phyloP scores from a whole-genome alignment of 495 filamentous ascomycete species.

The Poronia punctata region DNA sequence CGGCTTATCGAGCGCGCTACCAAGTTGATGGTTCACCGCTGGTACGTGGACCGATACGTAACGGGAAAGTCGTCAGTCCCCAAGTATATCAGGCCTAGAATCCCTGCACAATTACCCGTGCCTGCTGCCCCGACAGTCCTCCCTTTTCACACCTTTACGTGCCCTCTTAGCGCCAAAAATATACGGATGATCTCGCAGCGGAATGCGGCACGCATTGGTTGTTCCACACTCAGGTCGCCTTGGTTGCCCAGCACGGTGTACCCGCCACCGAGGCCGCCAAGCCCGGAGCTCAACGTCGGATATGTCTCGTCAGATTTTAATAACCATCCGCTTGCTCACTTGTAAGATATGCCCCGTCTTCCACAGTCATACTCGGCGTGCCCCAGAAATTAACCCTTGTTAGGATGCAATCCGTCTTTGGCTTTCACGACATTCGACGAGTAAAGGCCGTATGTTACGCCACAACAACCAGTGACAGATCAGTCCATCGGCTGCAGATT shows the following conservation, averaged over 20 bases:
- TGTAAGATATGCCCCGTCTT: constrained; percentile 39
- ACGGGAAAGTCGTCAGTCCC: constrained; percentile 48
- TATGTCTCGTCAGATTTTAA: constrained; percentile 99
- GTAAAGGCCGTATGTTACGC: constrained; percentile 92
- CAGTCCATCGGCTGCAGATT: constrained; percentile 87
- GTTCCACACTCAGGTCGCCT: constrained; percentile 71
- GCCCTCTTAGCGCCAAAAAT: constrained; percentile 85
- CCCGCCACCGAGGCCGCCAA: constrained; percentile 73
- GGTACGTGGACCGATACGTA: constrained; percentile 82
- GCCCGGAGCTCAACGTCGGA: constrained; percentile 77
- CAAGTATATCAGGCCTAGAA: constrained; percentile 65
- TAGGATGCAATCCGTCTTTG: constrained; percentile 97
- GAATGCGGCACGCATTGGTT: constrained; percentile 89
- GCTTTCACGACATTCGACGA: constrained; percentile 66
- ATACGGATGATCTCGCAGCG: constrained; percentile 93
- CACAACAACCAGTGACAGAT: constrained; percentile 89
- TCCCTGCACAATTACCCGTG: constrained; percentile 67
- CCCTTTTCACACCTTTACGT: constrained; percentile 99
- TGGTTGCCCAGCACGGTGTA: constrained; percentile 84
- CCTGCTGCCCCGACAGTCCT: constrained; percentile 91
- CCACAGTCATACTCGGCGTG: no score
- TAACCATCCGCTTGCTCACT: constrained; percentile 91
- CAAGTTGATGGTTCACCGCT: constrained; percentile 67
- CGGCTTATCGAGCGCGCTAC: constrained; percentile 79
- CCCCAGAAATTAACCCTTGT: background rate